A percentile compares a stretch with the other conserved stretches of the same genome.
Conservation (phyloP, 108 stramenopile species). For the Nitzschia inconspicua region DNA sequence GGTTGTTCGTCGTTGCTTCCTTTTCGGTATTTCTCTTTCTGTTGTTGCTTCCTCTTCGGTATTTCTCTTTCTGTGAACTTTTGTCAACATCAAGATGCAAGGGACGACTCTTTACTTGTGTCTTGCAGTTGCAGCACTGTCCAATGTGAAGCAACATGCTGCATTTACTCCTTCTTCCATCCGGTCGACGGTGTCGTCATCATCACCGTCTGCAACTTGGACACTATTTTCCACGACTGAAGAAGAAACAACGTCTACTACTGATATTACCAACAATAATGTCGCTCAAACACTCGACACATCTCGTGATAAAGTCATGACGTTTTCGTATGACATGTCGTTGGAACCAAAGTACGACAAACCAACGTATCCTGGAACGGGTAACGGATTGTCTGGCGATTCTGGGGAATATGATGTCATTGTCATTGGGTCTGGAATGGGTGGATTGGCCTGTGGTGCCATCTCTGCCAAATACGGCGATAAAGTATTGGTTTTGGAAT, state of each 20-base stretch:
- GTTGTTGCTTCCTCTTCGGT: no score
- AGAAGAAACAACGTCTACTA: conserved; percentile 5
- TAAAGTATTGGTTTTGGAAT: conserved; percentile 72
- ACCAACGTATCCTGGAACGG: conserved; percentile 88
- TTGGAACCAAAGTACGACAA: conserved; percentile 84
- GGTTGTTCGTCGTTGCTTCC: no score
- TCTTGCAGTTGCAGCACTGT: no score
- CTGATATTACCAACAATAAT: conserved; percentile 66
- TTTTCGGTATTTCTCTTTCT: no score
- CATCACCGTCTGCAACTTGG: no score
- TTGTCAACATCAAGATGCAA: no score
- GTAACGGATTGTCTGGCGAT: conserved; percentile 81
- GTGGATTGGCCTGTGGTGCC: conserved; percentile 80
- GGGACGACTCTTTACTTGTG: no score
- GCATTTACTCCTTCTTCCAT: no score
- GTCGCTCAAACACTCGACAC: conserved; percentile 85
- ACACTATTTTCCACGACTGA: conserved; percentile 28
- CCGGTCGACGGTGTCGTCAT: no score
- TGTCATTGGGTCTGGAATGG: conserved; percentile 90
- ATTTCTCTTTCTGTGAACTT: no score
- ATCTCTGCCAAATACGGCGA: conserved; percentile 82
- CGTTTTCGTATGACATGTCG: conserved; percentile 89
- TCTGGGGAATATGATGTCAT: conserved; percentile 76
- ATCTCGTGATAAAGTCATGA: conserved; percentile 85
- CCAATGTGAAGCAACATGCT: no score